A percentile compares a stretch with the other conserved stretches of the same genome.
Evolutionary conservation across 169 alveolate genomes (phyloP).

Genomic region (Plasmodium knowlesi): DNA sequence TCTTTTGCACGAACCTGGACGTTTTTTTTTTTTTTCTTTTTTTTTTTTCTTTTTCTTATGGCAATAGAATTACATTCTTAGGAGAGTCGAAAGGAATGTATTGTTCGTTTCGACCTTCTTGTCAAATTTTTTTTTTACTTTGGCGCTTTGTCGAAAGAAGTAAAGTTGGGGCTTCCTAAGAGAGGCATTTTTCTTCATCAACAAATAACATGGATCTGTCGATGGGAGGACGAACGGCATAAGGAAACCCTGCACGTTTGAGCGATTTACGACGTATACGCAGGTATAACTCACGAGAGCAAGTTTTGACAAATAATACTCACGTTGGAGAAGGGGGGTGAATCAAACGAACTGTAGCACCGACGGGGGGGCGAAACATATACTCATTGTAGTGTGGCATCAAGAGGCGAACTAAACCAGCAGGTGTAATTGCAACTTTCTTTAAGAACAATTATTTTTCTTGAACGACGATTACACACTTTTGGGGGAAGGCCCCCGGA

Average conservation of each 20-base stretch:
- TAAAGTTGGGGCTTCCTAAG: not conserved
- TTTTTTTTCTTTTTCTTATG: not conserved
- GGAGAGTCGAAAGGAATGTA: not conserved
- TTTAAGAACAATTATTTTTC: not conserved
- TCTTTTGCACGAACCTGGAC: not conserved
- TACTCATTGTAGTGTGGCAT: not conserved
- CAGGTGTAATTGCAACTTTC: not conserved
- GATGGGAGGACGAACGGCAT: not conserved
- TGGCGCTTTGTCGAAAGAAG: not conserved
- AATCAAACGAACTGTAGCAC: not conserved
- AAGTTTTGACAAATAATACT: not conserved
- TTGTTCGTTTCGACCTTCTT: not conserved
- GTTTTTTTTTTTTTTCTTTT: not conserved
- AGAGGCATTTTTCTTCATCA: not conserved
- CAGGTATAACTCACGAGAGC: not conserved
- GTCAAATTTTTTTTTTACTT: not conserved
- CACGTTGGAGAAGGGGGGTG: not conserved
- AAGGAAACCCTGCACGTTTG: not conserved
- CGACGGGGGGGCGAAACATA: not conserved
- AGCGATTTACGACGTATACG: not conserved
- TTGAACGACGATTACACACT: not conserved
- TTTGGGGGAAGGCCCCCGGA: not conserved
- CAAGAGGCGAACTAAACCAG: not conserved
- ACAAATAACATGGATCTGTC: not conserved
- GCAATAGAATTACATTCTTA: not conserved